Base-by-base conservation (phyloP, 2,329 filamentous ascomycete genomes). In the Fusarium zealandicum region DNA sequence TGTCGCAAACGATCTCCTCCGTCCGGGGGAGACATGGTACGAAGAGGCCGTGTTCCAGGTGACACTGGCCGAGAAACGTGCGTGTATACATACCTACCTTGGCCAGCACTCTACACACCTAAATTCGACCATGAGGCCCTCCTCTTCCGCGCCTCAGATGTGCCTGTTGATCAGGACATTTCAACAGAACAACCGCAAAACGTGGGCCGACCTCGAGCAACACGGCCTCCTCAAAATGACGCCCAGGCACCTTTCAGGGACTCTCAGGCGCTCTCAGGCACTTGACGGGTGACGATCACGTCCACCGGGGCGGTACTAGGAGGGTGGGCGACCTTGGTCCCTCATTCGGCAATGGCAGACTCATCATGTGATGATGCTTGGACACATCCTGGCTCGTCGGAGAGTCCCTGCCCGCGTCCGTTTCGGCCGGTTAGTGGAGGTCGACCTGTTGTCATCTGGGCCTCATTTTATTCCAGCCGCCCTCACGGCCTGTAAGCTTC, bases 291-390 rank as follows among this genome's bases (percentile, higher is more conserved):
- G 41, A 55, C 16, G 39, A 61, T 60, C 54, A 50, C 54, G 45
- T 47, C 63, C 59, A 38, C 30, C 49, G 30, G 51, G 54, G 31
- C 52, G 61, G 61, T 63, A 71, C 49, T 52, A 56, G 47, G 58
- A 66, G 59, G 69, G 68, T 69, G 68, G 66, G 65, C 50, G 53
- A 67, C 51, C 30, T 36, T 42, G 35, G 20, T 33, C 55, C 36
- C 59, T 70, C 62, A 73, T 74, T 73, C 66, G 72, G 61, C 71
- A 73, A 74, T 74, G 66, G 64, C 61, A 50, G 11, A 30, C 35
- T 54, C 35, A 45, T 40, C 47, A 50, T 58, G 52, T 49, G 50
- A 59, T 8, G 22, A 25, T 25, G 4, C 22, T 25, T 25, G 22
- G 8, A 25, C 22, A 25, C 22, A 25, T 25, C 22, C 22, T 25